These are phyloP conservation scores for Plasmodium gallinaceum DNA, from an alignment of 169 alveolate genomes.

Conservation along the genomic window DNA sequence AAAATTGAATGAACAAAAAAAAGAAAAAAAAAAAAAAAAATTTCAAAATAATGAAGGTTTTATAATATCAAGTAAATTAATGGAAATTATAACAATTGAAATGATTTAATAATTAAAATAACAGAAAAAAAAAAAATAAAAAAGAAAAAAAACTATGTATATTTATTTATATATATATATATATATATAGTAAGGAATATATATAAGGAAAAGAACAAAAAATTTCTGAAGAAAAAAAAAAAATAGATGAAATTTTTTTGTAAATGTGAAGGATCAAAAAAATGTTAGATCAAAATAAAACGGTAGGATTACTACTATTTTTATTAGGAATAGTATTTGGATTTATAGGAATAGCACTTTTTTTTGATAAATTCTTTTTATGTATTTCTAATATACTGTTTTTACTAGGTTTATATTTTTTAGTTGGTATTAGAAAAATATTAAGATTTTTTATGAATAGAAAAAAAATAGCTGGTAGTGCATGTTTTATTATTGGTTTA, in stretches of 20 bases:
- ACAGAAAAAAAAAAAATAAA: background rate
- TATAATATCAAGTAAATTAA: no score
- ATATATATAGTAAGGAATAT: no score
- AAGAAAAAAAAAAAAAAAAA: no score
- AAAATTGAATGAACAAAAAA: no score
- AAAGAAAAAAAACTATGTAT: background rate
- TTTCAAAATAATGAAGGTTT: no score
- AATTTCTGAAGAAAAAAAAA: background rate
- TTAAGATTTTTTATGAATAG: conserved; percentile 77
- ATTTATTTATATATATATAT: no score
- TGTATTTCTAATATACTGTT: conserved; percentile 78
- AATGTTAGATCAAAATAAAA: conserved; percentile 66
- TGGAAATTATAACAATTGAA: no score
- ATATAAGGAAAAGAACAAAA: background rate
- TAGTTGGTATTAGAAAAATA: conserved; percentile 83
- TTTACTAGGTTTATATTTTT: conserved; percentile 79
- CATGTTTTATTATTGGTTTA: conserved; percentile 77
- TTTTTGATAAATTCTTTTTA: conserved; percentile 80
- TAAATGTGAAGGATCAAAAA: conserved; percentile 43
- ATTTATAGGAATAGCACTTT: conserved; percentile 76
- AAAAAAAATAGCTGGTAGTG: conserved; percentile 78
- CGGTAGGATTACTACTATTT: conserved; percentile 47
- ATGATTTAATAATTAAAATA: background rate
- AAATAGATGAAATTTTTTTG: background rate
- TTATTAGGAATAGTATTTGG: conserved; percentile 68